phyloP scores from a whole-genome alignment of 805 yeast genomes.

The Candida taoyuanica region DNA sequence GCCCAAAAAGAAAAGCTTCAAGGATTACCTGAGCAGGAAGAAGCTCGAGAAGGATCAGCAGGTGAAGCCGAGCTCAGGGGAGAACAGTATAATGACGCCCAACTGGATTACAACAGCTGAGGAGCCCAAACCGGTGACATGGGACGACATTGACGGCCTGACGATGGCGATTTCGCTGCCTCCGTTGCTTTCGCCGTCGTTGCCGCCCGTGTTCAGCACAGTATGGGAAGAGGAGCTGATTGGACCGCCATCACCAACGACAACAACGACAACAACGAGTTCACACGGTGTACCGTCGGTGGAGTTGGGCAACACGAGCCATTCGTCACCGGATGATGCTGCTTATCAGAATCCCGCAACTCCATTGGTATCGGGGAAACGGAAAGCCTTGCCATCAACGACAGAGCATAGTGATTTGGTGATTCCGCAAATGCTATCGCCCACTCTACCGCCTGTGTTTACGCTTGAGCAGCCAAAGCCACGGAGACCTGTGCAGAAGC shows the following conservation, averaged over 20 bases:
- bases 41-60: conserved; percentile 1
- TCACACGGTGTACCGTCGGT: too few species aligned
- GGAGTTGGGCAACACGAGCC: too few species aligned
- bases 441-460: conserved; percentile 18
- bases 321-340: too few species aligned
- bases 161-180: neutral
- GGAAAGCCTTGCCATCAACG: too few species aligned
- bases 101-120: too few species aligned
- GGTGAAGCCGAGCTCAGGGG: too few species aligned
- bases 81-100: too few species aligned
- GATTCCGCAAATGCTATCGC: conserved; percentile 20
- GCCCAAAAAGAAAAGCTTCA: conserved; percentile 1
- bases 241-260: too few species aligned
- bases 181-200: conserved; percentile 12
- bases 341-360: too few species aligned
- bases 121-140: too few species aligned
- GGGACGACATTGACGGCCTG: neutral
- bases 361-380: too few species aligned
- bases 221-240: neutral
- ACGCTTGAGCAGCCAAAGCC: conserved; percentile 7
- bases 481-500: neutral
- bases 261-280: too few species aligned
- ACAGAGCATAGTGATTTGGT: neutral
- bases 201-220: conserved; percentile 12
- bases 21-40: conserved; percentile 3